Evolutionary conservation across 2,329 filamentous ascomycete species (phyloP).

Genomic region (Arthroderma sp.): DNA sequence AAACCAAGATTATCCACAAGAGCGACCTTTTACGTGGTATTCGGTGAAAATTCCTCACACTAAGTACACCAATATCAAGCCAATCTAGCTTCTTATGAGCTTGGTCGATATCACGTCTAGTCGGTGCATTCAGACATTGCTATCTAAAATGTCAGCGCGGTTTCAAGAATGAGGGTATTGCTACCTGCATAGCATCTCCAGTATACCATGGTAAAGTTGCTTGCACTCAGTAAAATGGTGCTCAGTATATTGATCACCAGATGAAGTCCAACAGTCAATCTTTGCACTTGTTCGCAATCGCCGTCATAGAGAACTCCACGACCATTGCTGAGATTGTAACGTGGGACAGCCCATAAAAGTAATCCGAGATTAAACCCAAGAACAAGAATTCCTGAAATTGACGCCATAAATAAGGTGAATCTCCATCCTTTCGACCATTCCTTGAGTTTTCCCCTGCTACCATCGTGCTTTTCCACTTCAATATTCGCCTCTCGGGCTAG

Average conservation of each 20-base stretch:
- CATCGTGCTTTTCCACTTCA: not conserved
- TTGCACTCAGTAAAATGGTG: conserved; percentile 23
- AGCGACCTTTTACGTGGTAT: not conserved
- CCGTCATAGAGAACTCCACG: not conserved
- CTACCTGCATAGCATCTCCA: not conserved
- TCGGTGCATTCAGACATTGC: not conserved
- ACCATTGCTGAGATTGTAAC: not conserved
- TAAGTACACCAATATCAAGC: conserved; percentile 24
- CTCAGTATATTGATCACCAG: conserved; percentile 27
- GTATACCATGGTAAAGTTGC: conserved; percentile 29
- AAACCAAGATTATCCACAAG: not conserved
- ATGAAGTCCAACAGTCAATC: conserved; percentile 16
- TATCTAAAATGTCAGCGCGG: not conserved
- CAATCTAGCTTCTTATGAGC: conserved; percentile 21
- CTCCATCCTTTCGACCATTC: not conserved
- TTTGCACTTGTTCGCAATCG: not conserved
- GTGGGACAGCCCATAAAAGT: not conserved
- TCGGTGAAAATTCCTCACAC: conserved; percentile 18
- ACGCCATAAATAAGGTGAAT: not conserved
- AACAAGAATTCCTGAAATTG: not conserved
- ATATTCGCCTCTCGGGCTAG: too few relatives aligned
- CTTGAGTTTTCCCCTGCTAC: not conserved
- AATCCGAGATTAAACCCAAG: not conserved
- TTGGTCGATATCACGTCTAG: conserved; percentile 19
- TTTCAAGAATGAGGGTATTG: too few relatives aligned